Percentiles rank a stretch among this genome's conserved stretches.
Conservation (phyloP, 2,329 filamentous ascomycete species). For the Cordyceps cicadae region DNA sequence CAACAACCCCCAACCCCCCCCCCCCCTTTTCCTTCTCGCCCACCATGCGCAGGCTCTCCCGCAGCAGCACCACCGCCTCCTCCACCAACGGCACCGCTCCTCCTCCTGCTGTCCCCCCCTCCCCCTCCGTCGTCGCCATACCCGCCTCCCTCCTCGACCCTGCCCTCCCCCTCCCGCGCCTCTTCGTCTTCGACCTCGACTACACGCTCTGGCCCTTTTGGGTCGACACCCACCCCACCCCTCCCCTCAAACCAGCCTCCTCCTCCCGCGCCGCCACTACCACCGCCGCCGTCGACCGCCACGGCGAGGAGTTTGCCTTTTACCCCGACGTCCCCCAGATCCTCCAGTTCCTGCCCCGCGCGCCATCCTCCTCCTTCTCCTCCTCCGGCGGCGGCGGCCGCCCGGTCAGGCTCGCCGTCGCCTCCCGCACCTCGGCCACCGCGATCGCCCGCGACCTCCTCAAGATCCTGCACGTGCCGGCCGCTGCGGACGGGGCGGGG, state of each 20-base stretch:
- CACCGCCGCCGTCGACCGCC: conserved; percentile 41
- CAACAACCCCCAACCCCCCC: too few relatives aligned
- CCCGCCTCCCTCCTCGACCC: conserved; percentile 30
- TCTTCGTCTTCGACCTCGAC: conserved; percentile 91
- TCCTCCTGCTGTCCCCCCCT: too few relatives aligned
- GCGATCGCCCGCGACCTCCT: conserved; percentile 75
- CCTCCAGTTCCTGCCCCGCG: conserved; percentile 46
- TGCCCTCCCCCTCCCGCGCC: conserved; percentile 61
- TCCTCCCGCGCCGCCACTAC: conserved; percentile 30
- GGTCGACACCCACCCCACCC: conserved; percentile 85
- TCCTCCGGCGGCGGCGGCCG: too few relatives aligned
- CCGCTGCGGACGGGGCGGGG: not conserved
- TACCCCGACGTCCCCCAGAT: conserved; percentile 62
- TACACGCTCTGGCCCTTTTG: conserved; percentile 99
- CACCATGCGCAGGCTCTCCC: conserved; percentile 7
- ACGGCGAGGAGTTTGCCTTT: conserved; percentile 61
- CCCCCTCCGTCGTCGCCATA: conserved; percentile 15
- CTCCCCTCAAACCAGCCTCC: conserved; percentile 52
- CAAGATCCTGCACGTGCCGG: conserved; percentile 55
- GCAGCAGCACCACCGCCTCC: conserved; percentile 9
- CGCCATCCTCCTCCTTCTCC: too few relatives aligned
- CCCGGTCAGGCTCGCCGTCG: conserved; percentile 54
- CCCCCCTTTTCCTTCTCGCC: too few relatives aligned
- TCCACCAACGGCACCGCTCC: conserved; percentile 10
- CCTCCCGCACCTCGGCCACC: conserved; percentile 72